Percentiles rank a stretch among this genome's conserved stretches.
These are phyloP conservation scores for Penicillium psychrosexuale DNA, from an alignment of 2,329 filamentous ascomycete species.

Conservation along the genomic window DNA sequence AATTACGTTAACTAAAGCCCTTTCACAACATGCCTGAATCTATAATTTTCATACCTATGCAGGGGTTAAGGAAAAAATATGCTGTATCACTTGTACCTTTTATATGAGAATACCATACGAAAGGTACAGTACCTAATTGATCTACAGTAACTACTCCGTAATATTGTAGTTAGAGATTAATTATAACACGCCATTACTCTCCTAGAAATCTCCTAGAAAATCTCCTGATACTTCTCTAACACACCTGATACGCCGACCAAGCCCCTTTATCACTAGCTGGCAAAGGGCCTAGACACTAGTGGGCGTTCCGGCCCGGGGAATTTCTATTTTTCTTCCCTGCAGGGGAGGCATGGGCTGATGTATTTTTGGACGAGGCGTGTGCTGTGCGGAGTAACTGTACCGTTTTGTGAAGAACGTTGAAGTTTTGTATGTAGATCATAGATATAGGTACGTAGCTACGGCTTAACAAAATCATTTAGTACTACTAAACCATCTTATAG, in stretches of 20 bases:
- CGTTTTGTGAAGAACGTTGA: too few relatives aligned
- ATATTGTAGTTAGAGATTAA: too few relatives aligned
- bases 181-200: background rate
- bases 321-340: conserved; percentile 4
- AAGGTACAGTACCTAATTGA: background rate
- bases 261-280: background rate
- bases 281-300: background rate
- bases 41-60: too few relatives aligned
- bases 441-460: background rate
- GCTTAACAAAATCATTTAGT: background rate
- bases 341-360: conserved; percentile 3
- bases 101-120: background rate
- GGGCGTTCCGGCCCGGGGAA: background rate
- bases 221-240: background rate
- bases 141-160: too few relatives aligned
- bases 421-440: too few relatives aligned
- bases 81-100: background rate
- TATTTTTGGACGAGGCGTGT: background rate
- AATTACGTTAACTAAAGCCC: too few relatives aligned
- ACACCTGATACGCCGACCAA: background rate
- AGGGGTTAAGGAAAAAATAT: too few relatives aligned
- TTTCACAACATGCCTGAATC: too few relatives aligned
- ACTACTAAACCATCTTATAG: too few relatives aligned
- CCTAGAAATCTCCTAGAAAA: background rate
- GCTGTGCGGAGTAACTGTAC: background rate